These are phyloP conservation scores for Ophiostoma novo-ulmi DNA, from an alignment of 2,329 filamentous ascomycete genomes.

Conservation along the genomic window DNA sequence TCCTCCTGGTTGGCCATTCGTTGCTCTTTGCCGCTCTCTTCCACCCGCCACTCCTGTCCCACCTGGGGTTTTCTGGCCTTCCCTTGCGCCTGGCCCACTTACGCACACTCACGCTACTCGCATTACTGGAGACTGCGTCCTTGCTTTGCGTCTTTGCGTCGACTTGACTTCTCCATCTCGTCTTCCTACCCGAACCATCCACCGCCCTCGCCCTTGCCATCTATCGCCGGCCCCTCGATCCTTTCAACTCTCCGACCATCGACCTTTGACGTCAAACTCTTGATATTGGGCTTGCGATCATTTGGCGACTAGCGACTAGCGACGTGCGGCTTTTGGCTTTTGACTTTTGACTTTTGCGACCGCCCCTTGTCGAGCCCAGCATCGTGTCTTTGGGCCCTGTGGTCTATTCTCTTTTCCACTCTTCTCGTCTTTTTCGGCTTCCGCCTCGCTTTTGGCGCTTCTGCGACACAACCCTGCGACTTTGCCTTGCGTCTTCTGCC, in stretches of 20 bases:
- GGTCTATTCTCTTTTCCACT: not conserved
- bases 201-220: conserved; percentile 10
- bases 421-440: not conserved
- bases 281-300: not conserved
- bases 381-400: not conserved
- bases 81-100: conserved; percentile 22
- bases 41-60: conserved; percentile 21
- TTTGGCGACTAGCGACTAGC: not conserved
- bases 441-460: not conserved
- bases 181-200: conserved; percentile 16
- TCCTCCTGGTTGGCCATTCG: not conserved
- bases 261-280: not conserved
- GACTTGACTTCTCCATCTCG: conserved; percentile 10
- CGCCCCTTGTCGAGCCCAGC: not conserved
- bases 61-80: conserved; percentile 14
- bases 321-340: not conserved
- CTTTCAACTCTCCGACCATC: not conserved
- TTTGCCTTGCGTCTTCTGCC: not conserved
- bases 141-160: not conserved
- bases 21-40: conserved; percentile 1
- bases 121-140: not conserved
- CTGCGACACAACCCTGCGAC: not conserved
- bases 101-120: not conserved
- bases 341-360: conserved; percentile 4
- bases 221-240: not conserved